Conservation (phyloP, 2,329 filamentous ascomycete species). For the Aschersonia sp. region DNA sequence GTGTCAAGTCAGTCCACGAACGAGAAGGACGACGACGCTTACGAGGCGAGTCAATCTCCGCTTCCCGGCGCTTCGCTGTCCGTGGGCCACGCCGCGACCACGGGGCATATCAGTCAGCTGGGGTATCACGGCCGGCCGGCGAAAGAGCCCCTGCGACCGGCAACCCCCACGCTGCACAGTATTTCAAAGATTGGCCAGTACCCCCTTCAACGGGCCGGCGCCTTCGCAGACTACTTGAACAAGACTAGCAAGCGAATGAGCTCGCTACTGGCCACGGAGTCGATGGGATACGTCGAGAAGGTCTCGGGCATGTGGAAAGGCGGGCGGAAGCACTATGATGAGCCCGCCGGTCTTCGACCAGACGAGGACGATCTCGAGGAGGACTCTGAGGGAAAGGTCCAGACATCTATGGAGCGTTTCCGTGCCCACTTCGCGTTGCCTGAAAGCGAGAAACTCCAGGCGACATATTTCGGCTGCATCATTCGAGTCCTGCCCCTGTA, state of each 20-base stretch:
- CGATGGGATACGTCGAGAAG: slow-evolving; percentile 92
- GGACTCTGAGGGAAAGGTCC: slow-evolving; percentile 48
- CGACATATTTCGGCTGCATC: slow-evolving; percentile 87
- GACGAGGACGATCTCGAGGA: slow-evolving; percentile 42
- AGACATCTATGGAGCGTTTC: slow-evolving; percentile 65
- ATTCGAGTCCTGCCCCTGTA: slow-evolving; percentile 82
- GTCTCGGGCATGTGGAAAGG: slow-evolving; percentile 96
- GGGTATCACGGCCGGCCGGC: slow-evolving; percentile 10
- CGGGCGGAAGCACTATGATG: slow-evolving; percentile 75
- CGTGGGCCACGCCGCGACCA: slow-evolving; percentile 20
- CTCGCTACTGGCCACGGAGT: slow-evolving; percentile 69
- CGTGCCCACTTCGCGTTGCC: slow-evolving; percentile 84
- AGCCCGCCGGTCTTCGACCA: slow-evolving; percentile 32
- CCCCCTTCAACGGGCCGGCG: slow-evolving; percentile 69
- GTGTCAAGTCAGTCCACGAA: slow-evolving; percentile 20
- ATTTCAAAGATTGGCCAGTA: slow-evolving; percentile 52
- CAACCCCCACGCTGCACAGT: slow-evolving; percentile 32
- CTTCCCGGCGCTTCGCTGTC: slow-evolving; percentile 3
- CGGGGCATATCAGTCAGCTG: slow-evolving; percentile 19
- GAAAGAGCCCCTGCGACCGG: slow-evolving; percentile 8
- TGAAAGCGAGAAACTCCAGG: slow-evolving; percentile 65
- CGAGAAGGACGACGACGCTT: slow-evolving; percentile 7
- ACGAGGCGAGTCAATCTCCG: slow-evolving; percentile 2
- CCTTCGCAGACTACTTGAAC: slow-evolving; percentile 68
- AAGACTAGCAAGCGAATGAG: slow-evolving; percentile 70